Conservation (phyloP, 305 asterid species). For the Solanum aculeatissimum region DNA sequence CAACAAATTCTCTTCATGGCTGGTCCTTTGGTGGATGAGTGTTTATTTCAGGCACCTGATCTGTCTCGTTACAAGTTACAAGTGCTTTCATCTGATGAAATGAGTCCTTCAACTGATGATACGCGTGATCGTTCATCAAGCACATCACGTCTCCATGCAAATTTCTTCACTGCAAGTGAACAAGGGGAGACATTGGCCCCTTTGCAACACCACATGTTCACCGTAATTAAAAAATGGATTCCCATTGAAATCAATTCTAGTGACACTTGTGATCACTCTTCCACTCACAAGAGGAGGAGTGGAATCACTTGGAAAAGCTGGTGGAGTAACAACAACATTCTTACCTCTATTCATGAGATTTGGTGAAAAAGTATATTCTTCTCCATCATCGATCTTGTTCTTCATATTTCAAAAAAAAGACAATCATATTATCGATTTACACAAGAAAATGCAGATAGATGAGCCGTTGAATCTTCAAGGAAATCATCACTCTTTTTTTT, state of each 20-base stretch:
- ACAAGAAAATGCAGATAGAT: no score
- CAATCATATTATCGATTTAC: not conserved
- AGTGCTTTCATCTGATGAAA: not conserved
- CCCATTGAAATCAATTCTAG: not conserved
- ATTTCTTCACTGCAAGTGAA: not conserved
- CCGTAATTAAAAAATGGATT: not conserved
- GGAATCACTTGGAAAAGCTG: no score
- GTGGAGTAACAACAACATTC: not conserved
- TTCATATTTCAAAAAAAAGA: not conserved
- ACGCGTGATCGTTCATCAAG: not conserved
- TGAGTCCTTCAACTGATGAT: not conserved
- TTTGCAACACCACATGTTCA: not conserved
- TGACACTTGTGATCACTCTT: no score
- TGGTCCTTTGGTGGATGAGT: no score
- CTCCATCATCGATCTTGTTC: not conserved
- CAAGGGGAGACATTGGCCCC: not conserved
- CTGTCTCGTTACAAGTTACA: no score
- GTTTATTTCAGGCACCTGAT: no score
- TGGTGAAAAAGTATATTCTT: not conserved
- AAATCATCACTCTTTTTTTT: no score
- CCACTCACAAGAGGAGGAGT: no score
- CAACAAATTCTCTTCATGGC: no score
- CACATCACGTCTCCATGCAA: not conserved
- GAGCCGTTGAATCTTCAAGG: no score
- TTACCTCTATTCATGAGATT: not conserved